A percentile compares a stretch with the other conserved stretches of the same genome.
phyloP scores from a whole-genome alignment of 2,329 filamentous ascomycete genomes.

The Cryphonectria radicalis region DNA sequence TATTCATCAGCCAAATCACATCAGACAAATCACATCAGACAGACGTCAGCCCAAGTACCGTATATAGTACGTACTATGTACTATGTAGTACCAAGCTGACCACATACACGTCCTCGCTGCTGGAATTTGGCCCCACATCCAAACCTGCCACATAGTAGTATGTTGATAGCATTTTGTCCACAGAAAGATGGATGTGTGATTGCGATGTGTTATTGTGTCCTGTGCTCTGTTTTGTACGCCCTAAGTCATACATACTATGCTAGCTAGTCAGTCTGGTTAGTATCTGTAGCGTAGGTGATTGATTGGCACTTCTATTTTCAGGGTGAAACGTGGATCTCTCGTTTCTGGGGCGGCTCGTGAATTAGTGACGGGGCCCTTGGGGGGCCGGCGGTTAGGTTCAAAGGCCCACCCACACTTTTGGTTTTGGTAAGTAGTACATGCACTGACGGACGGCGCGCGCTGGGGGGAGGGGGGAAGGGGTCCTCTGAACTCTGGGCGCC shows the following conservation, averaged over 20 bases:
- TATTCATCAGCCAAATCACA: not conserved
- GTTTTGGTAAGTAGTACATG: not conserved
- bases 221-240: not conserved
- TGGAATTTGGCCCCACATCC: not conserved
- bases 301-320: slow-evolving; percentile 27
- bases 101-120: not conserved
- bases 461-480: not conserved
- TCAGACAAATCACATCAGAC: not conserved
- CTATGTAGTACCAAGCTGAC: not conserved
- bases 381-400: slow-evolving; percentile 9
- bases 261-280: not conserved
- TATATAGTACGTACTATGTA: not conserved
- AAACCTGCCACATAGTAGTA: not conserved
- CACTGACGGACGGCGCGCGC: not conserved
- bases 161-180: not conserved
- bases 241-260: not conserved
- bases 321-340: slow-evolving; percentile 30
- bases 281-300: not conserved
- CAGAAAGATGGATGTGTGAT: not conserved
- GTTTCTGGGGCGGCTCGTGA: slow-evolving; percentile 24
- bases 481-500: not conserved
- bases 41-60: not conserved
- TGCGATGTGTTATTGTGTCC: not conserved
- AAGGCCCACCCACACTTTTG: not conserved
- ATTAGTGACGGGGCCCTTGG: slow-evolving; percentile 10